Evolutionary conservation across 345 rosid species (phyloP).

Genomic region (Salix koriyanagi): DNA sequence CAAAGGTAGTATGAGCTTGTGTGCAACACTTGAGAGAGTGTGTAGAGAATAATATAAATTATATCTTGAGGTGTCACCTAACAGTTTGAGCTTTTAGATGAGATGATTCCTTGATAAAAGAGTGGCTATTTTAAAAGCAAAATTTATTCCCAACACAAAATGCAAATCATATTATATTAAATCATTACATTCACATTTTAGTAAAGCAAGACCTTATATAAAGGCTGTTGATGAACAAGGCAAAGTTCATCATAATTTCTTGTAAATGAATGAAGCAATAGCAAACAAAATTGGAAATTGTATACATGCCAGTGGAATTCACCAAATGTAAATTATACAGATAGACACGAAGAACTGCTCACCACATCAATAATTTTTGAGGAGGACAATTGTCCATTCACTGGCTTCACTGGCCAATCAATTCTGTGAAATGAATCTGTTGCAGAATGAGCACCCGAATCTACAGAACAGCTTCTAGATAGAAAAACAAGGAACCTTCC

Average conservation of each 20-base stretch:
- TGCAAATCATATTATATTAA: too few relatives aligned
- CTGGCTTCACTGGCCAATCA: conserved; percentile 69
- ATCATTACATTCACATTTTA: not conserved
- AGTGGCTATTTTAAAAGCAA: too few relatives aligned
- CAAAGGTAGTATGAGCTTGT: too few relatives aligned
- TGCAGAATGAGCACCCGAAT: conserved; percentile 65
- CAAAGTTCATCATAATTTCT: not conserved
- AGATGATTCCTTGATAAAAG: not conserved
- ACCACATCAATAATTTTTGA: conserved; percentile 67
- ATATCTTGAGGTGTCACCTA: too few relatives aligned
- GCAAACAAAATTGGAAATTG: not conserved
- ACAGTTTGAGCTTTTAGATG: too few relatives aligned
- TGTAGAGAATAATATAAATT: too few relatives aligned
- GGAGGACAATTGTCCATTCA: conserved; percentile 38
- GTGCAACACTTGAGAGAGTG: too few relatives aligned
- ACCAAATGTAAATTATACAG: not conserved
- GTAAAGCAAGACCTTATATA: not conserved
- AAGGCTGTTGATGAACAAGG: not conserved
- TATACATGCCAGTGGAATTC: not conserved
- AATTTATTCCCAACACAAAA: too few relatives aligned
- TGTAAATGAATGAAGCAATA: not conserved
- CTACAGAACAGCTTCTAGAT: conserved; percentile 70
- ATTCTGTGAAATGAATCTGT: conserved; percentile 77
- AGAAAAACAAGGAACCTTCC: conserved; percentile 71
- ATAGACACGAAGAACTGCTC: conserved; percentile 33